A percentile compares a stretch with the other conserved stretches of the same genome.
phyloP scores from a whole-genome alignment of 2,329 filamentous ascomycete species.

The Colletotrichum cereale region DNA sequence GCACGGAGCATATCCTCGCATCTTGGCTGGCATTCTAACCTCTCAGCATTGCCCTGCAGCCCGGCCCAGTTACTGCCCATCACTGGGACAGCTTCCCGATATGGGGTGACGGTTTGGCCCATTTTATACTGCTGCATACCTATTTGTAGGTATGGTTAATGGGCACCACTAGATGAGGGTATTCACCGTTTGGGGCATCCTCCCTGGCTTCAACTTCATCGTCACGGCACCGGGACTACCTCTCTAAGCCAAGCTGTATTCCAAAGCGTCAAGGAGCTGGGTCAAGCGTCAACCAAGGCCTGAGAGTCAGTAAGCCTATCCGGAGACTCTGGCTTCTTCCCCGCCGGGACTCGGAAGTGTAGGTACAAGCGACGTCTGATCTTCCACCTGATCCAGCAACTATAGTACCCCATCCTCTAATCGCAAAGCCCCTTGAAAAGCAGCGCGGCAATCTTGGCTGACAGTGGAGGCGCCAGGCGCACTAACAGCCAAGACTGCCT shows the following conservation, averaged over 20 bases:
- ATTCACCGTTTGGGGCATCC: neutral
- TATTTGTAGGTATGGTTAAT: no score
- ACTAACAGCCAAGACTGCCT: constrained; percentile 18
- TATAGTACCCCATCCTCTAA: neutral
- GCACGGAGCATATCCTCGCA: constrained; percentile 26
- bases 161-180: constrained; percentile 1
- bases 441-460: constrained; percentile 33
- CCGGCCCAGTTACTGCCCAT: constrained; percentile 4
- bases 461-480: neutral
- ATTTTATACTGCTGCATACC: constrained; percentile 7
- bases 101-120: constrained; percentile 7
- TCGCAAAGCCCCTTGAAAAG: constrained; percentile 3
- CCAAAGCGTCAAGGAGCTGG: neutral
- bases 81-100: constrained; percentile 35
- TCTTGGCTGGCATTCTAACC: constrained; percentile 8
- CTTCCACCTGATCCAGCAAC: constrained; percentile 4
- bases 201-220: neutral
- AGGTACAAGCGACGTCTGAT: constrained; percentile 26
- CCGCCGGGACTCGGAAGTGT: neutral
- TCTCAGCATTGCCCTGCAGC: neutral
- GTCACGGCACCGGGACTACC: neutral
- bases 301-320: neutral
- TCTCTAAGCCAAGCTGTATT: neutral
- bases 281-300: neutral
- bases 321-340: neutral